Evolutionary conservation across 441 rosid genomes (phyloP), one percentile per base, ranked within the genome.

Genomic region (Adansonia grandidieri): DNA sequence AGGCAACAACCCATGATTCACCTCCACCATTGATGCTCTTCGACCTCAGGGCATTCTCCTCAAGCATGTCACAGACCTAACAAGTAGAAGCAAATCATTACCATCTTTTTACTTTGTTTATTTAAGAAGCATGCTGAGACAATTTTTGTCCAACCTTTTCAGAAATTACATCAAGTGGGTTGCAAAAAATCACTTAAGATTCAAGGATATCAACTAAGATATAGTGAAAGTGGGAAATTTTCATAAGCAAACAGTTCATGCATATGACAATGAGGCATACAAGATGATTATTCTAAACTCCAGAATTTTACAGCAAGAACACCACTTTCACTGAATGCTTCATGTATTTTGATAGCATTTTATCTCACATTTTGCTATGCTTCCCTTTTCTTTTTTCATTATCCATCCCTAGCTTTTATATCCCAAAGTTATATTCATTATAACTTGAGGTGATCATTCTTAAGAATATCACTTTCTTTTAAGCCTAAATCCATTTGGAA

Each of bases 1-100:
- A 88, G 68, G 97, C 96, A 62, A 93, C 93, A 65, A 93, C 86
- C 99, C 97, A 96, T 51, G 97, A 86, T 79, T 93, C 94, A 84
- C 76, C 80, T 82, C 87, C 85, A 81, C 88, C 84, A 72, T 80
- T 81, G 78, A 63, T 77, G 67, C 84, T 82, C 77, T 88, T 88
- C 32, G 95, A 84, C 70, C 77, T 75, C 81, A 91, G 78, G 72
- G 97, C 98, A 85, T 81, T 92, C 80, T 96, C 99, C 87, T 93
- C 98, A 73, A 93, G 97, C 71, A 86, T 88, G 81, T 92, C 92
- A 75, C 97, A 93, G 10, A 93, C 92, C 99, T 93, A 82, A 77
- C 75, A 84, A 64, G 77, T 14, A 15, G 73, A 68, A 77, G 70
- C 40, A 70, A 47, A 57, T 58, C 11, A 45, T 71, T 76, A 50